Conservation (phyloP, 192 early-diverging fungal genomes). For the Spinellus fusiger region DNA sequence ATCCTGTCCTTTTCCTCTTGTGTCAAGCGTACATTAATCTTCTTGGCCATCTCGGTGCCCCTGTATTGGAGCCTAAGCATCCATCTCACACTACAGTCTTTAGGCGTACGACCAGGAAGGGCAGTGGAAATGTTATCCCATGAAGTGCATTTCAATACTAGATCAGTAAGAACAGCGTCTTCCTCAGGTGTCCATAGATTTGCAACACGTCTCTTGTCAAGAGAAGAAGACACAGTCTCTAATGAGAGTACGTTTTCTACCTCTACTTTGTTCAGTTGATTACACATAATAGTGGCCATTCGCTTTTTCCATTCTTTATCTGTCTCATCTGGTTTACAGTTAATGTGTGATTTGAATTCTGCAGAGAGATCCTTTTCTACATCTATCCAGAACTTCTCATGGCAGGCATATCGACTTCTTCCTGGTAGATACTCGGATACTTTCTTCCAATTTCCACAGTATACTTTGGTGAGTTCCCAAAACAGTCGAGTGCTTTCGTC, state of each 20-base stretch:
- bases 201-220: background rate
- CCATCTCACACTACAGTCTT: background rate
- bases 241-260: background rate
- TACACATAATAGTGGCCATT: background rate
- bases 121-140: background rate
- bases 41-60: background rate
- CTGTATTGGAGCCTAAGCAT: background rate
- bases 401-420: background rate
- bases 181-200: background rate
- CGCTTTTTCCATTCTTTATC: background rate
- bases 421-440: constrained; percentile 3
- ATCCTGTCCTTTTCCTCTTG: constrained; percentile 19
- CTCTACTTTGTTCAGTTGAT: background rate
- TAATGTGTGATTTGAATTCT: background rate
- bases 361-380: background rate
- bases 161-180: background rate
- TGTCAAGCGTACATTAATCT: background rate
- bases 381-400: background rate
- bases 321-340: background rate
- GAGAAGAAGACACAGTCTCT: background rate
- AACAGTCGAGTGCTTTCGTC: constrained; percentile 6
- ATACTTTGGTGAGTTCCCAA: constrained; percentile 7
- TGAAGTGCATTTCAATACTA: background rate
- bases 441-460: background rate
- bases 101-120: background rate